Conservation (phyloP, 192 early-diverging fungal genomes). For the Mortierella antarctica region DNA sequence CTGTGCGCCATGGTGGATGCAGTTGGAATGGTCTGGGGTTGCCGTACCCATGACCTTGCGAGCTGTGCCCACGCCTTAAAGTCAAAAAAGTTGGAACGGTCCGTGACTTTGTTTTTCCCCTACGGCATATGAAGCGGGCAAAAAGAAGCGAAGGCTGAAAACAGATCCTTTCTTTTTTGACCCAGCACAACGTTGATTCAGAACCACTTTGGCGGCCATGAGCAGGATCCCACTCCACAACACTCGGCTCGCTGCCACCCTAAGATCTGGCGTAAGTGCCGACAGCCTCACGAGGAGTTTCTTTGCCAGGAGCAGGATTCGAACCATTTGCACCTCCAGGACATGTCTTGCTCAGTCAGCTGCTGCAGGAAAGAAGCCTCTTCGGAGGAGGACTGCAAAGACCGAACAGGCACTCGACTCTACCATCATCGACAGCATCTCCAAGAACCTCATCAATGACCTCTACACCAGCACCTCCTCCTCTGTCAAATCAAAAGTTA, state of each 20-base stretch:
- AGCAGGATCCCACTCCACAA: slow-evolving; percentile 33
- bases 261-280: slow-evolving; percentile 6
- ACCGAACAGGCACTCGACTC: slow-evolving; percentile 4
- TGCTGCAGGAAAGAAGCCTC: neutral
- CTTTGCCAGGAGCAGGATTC: slow-evolving; percentile 5
- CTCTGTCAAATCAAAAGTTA: slow-evolving; percentile 12
- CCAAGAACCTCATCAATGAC: slow-evolving; percentile 29
- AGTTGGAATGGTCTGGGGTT: too few relatives aligned
- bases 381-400: neutral
- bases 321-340: neutral
- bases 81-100: too few relatives aligned
- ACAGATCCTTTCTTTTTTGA: neutral
- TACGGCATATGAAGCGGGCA: too few relatives aligned
- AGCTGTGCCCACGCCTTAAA: too few relatives aligned
- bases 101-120: too few relatives aligned
- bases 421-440: slow-evolving; percentile 30
- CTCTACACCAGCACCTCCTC: slow-evolving; percentile 13
- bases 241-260: slow-evolving; percentile 8
- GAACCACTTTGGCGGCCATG: slow-evolving; percentile 9
- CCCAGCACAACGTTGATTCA: neutral
- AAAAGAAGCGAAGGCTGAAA: neutral
- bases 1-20: too few relatives aligned
- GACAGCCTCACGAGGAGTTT: neutral
- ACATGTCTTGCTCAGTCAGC: neutral
- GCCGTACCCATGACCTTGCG: too few relatives aligned